Base-by-base conservation (phyloP, 257 asterid genomes). In the Apocynum venetum region DNA sequence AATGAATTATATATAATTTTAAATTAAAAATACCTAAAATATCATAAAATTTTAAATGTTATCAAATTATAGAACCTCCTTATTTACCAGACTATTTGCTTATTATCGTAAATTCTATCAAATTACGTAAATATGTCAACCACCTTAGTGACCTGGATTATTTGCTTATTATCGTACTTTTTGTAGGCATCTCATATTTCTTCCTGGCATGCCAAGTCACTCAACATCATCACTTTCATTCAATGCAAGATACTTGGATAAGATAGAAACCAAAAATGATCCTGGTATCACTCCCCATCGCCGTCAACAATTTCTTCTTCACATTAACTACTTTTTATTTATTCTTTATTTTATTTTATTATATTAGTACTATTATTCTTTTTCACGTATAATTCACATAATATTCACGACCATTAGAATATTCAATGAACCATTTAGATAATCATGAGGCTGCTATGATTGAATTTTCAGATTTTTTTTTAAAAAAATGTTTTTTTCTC, bases 211-310 rank as follows among this genome's bases (percentile, higher is more conserved):
- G 73, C 55, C 40, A 68, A 40, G 76, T 41, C n/a, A 36, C 55
- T 76, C 73, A 73, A 79, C 79, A 81, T 81, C 82, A 81, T 84
- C 86, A 63, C 82, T 84, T 84, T 80, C 87, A 81, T 78, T 65
- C 67, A 46, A 57, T 69, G 44, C 25, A 82, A 76, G 77, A n/a
- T 55, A 69, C 84, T 63, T 47, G 86, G 94, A 89, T 88, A 84
- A 86, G 82, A 43, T 57, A n/a, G 57, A 46, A 20, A 70, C 20
- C 2, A 35, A 31, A 36, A 17, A 46, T 43, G 61, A 75, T 64
- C 64, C 52, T 4, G 1, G 3, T 74, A 8, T 63, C 41, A 3
- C 40, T 71, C 40, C 36, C 25, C 20, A 76, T 72, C 82, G 17
- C 82, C 69, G 41, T 78, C 82, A 72, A 61, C 73, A 6, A 7